A percentile compares a stretch with the other conserved stretches of the same genome.
These are phyloP conservation scores for Tetrapyrgos nigripes DNA, from an alignment of 1,284 basidiomycete species.

Conservation along the genomic window DNA sequence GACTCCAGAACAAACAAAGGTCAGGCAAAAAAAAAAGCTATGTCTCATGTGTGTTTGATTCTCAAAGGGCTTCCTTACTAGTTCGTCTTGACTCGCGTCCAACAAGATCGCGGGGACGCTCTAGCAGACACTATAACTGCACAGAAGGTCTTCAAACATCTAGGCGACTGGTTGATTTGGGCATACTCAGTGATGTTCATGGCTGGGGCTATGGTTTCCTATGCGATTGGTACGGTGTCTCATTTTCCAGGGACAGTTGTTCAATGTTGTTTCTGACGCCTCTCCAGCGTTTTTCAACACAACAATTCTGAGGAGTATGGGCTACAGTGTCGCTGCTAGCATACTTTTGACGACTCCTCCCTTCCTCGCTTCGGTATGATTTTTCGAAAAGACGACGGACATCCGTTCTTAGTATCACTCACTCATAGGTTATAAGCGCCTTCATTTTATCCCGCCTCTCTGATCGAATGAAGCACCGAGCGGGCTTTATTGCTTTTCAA, in stretches of 20 bases:
- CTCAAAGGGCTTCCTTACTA: neutral
- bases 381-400: no score
- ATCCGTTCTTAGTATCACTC: no score
- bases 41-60: neutral
- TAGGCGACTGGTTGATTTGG: conserved; percentile 52
- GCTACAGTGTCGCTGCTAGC: conserved; percentile 35
- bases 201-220: neutral
- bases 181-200: conserved; percentile 47
- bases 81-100: conserved; percentile 5
- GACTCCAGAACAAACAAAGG: conserved; percentile 7
- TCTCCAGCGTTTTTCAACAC: conserved; percentile 47
- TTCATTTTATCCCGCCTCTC: conserved; percentile 48
- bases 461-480: conserved; percentile 46
- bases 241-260: conserved; percentile 29
- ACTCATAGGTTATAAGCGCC: conserved; percentile 41
- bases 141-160: conserved; percentile 40
- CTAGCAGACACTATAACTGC: conserved; percentile 44
- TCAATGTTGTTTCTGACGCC: conserved; percentile 44
- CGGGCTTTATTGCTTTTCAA: conserved; percentile 44
- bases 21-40: no score
- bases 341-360: conserved; percentile 29
- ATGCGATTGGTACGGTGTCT: neutral
- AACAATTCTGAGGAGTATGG: conserved; percentile 46
- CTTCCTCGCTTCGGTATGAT: neutral
- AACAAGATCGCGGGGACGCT: conserved; percentile 15